These are phyloP conservation scores for Trichoderma sp. DNA, from an alignment of 2,329 filamentous ascomycete genomes.

Conservation along the genomic window DNA sequence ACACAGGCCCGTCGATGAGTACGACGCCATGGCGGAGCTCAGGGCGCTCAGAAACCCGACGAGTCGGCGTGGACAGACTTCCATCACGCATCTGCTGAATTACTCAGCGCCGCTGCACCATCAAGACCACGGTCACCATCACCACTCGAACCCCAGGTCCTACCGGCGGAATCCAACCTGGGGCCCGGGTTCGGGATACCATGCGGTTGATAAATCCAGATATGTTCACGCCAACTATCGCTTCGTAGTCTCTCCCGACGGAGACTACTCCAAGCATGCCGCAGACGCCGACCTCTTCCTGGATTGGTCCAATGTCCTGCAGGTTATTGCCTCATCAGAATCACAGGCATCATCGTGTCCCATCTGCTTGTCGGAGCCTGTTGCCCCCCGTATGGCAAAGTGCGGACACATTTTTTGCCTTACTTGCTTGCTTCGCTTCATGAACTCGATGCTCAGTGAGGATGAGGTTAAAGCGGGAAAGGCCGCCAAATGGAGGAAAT, in stretches of 20 bases:
- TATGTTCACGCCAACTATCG: conserved; percentile 94
- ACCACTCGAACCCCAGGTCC: conserved; percentile 45
- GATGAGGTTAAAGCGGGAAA: conserved; percentile 66
- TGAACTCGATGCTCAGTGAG: conserved; percentile 75
- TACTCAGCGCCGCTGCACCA: conserved; percentile 75
- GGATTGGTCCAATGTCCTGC: conserved; percentile 86
- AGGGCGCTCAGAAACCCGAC: conserved; percentile 54
- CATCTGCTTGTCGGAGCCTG: conserved; percentile 89
- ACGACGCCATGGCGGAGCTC: conserved; percentile 84
- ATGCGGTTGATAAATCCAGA: conserved; percentile 85
- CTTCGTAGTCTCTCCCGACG: conserved; percentile 84
- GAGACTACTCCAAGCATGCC: conserved; percentile 75
- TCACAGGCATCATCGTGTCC: conserved; percentile 88
- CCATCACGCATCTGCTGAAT: conserved; percentile 94
- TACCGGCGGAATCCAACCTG: conserved; percentile 72
- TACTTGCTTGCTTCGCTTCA: conserved; percentile 89
- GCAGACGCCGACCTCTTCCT: conserved; percentile 83
- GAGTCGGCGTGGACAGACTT: conserved; percentile 87
- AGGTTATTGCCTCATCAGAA: conserved; percentile 85
- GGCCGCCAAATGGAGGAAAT: conserved; percentile 84
- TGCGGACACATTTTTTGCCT: conserved; percentile 98
- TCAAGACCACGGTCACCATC: conserved; percentile 47
- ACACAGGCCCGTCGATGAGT: conserved; percentile 57
- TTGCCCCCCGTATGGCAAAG: conserved; percentile 92
- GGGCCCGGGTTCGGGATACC: conserved; percentile 84